These are phyloP conservation scores for Ceratocystiopsis sp. DNA, from an alignment of 2,329 filamentous ascomycete genomes.

Conservation along the genomic window DNA sequence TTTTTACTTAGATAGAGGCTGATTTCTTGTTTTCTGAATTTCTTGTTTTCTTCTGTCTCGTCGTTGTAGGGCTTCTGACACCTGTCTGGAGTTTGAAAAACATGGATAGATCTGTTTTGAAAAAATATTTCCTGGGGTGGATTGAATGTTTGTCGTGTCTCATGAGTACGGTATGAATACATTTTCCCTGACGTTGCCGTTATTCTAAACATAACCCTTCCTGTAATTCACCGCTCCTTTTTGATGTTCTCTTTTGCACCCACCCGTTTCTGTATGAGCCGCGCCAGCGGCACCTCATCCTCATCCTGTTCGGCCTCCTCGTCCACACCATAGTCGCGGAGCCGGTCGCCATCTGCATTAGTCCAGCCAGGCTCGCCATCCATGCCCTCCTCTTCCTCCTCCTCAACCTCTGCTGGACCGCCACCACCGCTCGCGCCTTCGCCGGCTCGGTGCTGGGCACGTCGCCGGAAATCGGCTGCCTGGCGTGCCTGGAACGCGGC, in stretches of 20 bases:
- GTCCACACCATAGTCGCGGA: slow-evolving; percentile 66
- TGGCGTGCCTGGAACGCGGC: slow-evolving; percentile 34
- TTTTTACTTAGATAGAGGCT: neutral
- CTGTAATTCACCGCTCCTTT: too few relatives aligned
- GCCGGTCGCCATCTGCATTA: slow-evolving; percentile 56
- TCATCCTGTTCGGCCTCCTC: slow-evolving; percentile 42
- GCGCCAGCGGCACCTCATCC: slow-evolving; percentile 52
- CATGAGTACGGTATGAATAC: neutral
- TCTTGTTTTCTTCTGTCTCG: neutral
- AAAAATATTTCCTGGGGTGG: neutral
- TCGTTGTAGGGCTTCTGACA: neutral
- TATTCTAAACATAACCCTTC: too few relatives aligned
- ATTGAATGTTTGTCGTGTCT: slow-evolving; percentile 8
- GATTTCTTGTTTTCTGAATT: neutral
- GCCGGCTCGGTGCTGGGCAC: slow-evolving; percentile 6
- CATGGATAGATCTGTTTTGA: neutral
- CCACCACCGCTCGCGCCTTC: too few relatives aligned
- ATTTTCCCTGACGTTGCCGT: neutral
- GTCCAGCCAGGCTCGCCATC: slow-evolving; percentile 47
- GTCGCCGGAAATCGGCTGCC: slow-evolving; percentile 25
- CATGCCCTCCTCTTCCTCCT: slow-evolving; percentile 13
- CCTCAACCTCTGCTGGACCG: slow-evolving; percentile 7
- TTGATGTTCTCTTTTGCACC: slow-evolving; percentile 9
- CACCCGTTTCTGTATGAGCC: slow-evolving; percentile 43
- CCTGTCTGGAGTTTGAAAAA: neutral